These are phyloP conservation scores for Ambispora gerdemannii DNA, from an alignment of 192 early-diverging fungal species.

Conservation along the genomic window DNA sequence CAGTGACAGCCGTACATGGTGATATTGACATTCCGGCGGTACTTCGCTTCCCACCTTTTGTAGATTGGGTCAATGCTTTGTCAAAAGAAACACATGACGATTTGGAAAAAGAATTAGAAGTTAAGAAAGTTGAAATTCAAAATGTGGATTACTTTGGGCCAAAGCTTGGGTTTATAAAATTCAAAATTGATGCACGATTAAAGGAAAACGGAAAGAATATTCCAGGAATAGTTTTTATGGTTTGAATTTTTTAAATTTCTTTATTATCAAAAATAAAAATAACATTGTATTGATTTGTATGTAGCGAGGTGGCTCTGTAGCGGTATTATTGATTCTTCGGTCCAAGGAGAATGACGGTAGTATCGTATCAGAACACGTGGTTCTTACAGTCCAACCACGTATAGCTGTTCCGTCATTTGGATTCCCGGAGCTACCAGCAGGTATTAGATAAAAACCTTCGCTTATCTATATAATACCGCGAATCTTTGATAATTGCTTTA, in stretches of 20 bases:
- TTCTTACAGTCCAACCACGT: slow-evolving; percentile 74
- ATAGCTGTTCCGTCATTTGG: slow-evolving; percentile 59
- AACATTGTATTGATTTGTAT: background rate
- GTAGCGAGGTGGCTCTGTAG: slow-evolving; percentile 71
- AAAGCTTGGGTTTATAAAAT: slow-evolving; percentile 75
- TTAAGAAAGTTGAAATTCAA: slow-evolving; percentile 59
- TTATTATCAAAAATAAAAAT: background rate
- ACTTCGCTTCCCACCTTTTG: slow-evolving; percentile 53
- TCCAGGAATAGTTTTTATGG: slow-evolving; percentile 80
- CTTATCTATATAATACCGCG: background rate
- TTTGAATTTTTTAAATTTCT: slow-evolving; percentile 23
- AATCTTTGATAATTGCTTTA: background rate
- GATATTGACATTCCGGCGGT: slow-evolving; percentile 37
- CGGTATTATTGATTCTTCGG: slow-evolving; percentile 63
- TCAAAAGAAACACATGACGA: slow-evolving; percentile 37
- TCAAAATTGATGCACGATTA: slow-evolving; percentile 52
- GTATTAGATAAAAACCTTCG: slow-evolving; percentile 21
- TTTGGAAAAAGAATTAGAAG: slow-evolving; percentile 36
- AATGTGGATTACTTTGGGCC: slow-evolving; percentile 70
- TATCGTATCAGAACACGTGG: slow-evolving; percentile 46
- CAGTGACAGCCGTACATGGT: slow-evolving; percentile 12
- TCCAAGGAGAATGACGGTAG: slow-evolving; percentile 37
- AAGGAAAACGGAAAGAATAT: slow-evolving; percentile 48
- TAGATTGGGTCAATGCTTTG: slow-evolving; percentile 52
- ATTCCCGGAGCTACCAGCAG: slow-evolving; percentile 77